Percentiles rank a stretch among this genome's conserved stretches.
Evolutionary conservation across 108 stramenopile species (phyloP).

Genomic region (Nitzschia sp.): DNA sequence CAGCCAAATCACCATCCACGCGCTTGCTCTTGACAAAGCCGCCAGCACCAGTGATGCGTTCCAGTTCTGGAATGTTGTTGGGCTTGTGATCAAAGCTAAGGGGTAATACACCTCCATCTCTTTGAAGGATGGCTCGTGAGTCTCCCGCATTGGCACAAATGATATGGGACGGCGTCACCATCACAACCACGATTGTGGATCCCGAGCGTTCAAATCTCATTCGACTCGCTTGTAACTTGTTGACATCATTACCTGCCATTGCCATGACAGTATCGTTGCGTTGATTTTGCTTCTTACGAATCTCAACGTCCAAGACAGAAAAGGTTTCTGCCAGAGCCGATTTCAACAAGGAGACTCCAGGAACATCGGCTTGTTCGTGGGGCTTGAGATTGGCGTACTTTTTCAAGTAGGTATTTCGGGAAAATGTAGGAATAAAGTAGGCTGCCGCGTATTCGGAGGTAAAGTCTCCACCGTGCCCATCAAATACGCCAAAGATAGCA

Average conservation of each 20-base stretch:
- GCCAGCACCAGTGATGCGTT: constrained; percentile 69
- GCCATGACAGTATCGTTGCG: constrained; percentile 19
- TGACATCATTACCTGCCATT: not conserved
- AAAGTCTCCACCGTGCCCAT: constrained; percentile 90
- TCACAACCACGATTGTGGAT: constrained; percentile 84
- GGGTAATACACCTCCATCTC: constrained; percentile 58
- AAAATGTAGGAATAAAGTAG: constrained; percentile 64
- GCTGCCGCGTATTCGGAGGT: constrained; percentile 70
- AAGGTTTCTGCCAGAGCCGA: constrained; percentile 69
- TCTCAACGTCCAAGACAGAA: constrained; percentile 67
- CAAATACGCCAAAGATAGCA: constrained; percentile 84
- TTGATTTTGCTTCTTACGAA: constrained; percentile 42
- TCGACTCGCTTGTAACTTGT: constrained; percentile 1
- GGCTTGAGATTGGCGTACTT: constrained; percentile 53
- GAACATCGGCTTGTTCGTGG: constrained; percentile 44
- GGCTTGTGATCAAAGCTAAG: constrained; percentile 98
- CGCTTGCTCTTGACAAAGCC: constrained; percentile 84
- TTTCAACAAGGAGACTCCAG: constrained; percentile 60
- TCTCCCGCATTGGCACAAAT: constrained; percentile 97
- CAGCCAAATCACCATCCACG: constrained; percentile 97
- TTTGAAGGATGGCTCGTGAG: constrained; percentile 82
- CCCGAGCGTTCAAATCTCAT: constrained; percentile 70
- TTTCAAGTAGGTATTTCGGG: constrained; percentile 43
- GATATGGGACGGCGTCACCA: constrained; percentile 89
- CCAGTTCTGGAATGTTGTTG: constrained; percentile 65